phyloP scores from a whole-genome alignment of 768 basidiomycete species.

The Leccinum fibrillosum region DNA sequence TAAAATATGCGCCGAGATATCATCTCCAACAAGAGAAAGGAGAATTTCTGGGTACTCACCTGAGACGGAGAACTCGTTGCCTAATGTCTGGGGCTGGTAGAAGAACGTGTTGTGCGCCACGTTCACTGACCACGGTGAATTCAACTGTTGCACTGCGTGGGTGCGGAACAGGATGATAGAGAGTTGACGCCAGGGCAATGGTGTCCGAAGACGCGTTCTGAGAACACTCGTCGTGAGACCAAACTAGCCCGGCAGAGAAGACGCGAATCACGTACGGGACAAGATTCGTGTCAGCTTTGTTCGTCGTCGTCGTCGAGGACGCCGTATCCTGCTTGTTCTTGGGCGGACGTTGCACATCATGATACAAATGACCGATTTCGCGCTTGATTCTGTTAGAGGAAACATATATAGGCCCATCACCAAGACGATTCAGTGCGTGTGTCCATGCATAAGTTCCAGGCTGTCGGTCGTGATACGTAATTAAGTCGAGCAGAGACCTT shows the following conservation, averaged over 20 bases:
- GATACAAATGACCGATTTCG: slow-evolving; percentile 92
- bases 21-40: neutral
- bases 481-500: too few species aligned
- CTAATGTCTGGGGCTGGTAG: slow-evolving; percentile 70
- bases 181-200: too few species aligned
- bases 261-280: slow-evolving; percentile 18
- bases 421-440: too few species aligned
- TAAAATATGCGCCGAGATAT: neutral
- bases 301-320: slow-evolving; percentile 11
- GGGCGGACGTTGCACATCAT: slow-evolving; percentile 67
- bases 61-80: slow-evolving; percentile 82
- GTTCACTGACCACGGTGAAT: slow-evolving; percentile 54
- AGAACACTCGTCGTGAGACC: neutral
- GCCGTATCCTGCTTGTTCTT: slow-evolving; percentile 45
- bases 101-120: slow-evolving; percentile 50
- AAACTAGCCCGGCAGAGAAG: neutral
- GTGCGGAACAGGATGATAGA: neutral
- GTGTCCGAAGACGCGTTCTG: slow-evolving; percentile 24
- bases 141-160: slow-evolving; percentile 25
- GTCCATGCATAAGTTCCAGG: too few species aligned
- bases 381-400: slow-evolving; percentile 72
- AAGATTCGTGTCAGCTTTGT: slow-evolving; percentile 30
- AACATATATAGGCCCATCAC: too few species aligned
- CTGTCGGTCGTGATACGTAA: too few species aligned
- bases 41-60: slow-evolving; percentile 45